Evolutionary conservation across 2,329 filamentous ascomycete species (phyloP).

Genomic region (Davidsoniella australis): DNA sequence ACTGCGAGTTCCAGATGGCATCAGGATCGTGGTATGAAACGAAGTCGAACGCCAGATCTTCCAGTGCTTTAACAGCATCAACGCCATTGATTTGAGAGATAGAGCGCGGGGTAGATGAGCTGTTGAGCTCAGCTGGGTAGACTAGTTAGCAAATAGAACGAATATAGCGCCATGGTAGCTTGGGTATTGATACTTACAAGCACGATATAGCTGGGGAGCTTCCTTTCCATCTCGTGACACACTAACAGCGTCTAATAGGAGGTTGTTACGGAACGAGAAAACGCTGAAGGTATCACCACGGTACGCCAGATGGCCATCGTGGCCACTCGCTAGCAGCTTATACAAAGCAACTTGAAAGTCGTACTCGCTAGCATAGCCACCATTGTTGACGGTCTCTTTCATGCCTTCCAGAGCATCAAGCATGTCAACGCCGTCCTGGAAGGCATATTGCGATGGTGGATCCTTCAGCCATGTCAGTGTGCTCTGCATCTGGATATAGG

Average conservation of each 20-base stretch:
- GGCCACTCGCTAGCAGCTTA: constrained; percentile 29
- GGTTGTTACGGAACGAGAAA: constrained; percentile 26
- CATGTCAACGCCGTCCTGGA: constrained; percentile 29
- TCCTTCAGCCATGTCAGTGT: constrained; percentile 30
- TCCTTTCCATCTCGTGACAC: constrained; percentile 42
- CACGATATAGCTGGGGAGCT: constrained; percentile 39
- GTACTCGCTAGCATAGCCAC: constrained; percentile 33
- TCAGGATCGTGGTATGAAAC: constrained; percentile 17
- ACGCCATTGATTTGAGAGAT: constrained; percentile 18
- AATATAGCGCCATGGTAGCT: background rate
- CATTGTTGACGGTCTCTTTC: constrained; percentile 23
- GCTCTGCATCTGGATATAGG: constrained; percentile 31
- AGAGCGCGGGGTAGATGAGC: background rate
- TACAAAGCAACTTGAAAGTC: constrained; percentile 38
- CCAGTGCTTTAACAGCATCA: constrained; percentile 15
- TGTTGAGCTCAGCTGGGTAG: no score
- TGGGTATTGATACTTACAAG: constrained; percentile 20
- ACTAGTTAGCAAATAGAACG: background rate
- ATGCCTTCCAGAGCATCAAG: constrained; percentile 28
- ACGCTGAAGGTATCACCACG: constrained; percentile 36
- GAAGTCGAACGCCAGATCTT: constrained; percentile 14
- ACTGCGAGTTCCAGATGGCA: constrained; percentile 24
- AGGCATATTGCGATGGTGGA: constrained; percentile 33
- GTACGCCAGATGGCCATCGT: constrained; percentile 49
- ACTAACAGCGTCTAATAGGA: constrained; percentile 31